Base-by-base conservation (phyloP, 2,329 filamentous ascomycete species). In the Setomelanomma holmii region DNA sequence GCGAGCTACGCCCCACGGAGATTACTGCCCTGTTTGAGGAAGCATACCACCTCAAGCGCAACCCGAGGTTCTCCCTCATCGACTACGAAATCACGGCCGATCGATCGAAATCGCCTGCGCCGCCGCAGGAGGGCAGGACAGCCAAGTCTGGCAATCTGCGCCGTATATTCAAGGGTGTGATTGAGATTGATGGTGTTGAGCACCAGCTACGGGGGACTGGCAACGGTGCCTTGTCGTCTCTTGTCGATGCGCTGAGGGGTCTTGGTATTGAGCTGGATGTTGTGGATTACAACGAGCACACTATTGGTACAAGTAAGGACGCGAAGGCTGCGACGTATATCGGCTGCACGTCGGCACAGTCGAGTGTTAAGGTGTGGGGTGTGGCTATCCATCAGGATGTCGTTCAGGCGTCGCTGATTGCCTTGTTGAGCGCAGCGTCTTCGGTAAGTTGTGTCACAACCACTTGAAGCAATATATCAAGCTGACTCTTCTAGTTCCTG, bases 301-400 rank as follows among this genome's bases (percentile, higher is more conserved):
- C 93, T 22, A 92, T 98, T 63, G 91, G 91, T 60, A 81, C 83
- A 45, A 91, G 90, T 55, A 85, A 86, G 51, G 86, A 91, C 55
- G 91, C 93, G 61, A 96, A 96, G 80, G 93, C 93, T n/a, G 93
- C 92, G 1, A 91, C 93, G 2, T 98, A 96, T 72, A 96, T 98
- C 59, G 90, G 97, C 75, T 96, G 92, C 76, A 92, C 84, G 22
- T 83, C 87, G 17, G 77, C 84, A 4, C 86, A 84, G 40, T 88
- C 82, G 57, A 84, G 83, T 47, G 82, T 90, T 66, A 89, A 85
- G 67, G 89, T 96, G 2, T 96, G 92, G 91, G 92, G 92, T 63
- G 89, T 96, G 5, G 92, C 91, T 27, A 90, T 97, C 64, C 91
- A 97, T 73, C 89, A 93, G 73, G 93, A 96, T 79, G 91, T 96